Conservation (phyloP, 2,329 filamentous ascomycete species). For the Massarina eburnea region DNA sequence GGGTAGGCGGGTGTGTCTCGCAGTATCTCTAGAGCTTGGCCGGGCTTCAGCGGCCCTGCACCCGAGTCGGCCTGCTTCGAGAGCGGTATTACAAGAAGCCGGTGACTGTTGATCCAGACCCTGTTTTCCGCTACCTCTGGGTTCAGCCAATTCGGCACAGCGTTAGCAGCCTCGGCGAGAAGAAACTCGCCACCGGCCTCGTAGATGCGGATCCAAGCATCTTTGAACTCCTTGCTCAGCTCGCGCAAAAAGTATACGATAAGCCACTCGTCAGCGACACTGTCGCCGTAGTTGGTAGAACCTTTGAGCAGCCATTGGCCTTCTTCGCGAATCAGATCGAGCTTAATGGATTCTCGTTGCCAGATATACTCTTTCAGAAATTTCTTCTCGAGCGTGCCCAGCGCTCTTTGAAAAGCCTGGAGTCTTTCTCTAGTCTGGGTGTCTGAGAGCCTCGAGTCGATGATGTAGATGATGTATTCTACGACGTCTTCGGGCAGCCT, state of each 20-base stretch:
- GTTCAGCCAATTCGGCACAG: slow-evolving; percentile 85
- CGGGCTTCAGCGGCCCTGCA: slow-evolving; percentile 55
- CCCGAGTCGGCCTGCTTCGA: slow-evolving; percentile 29
- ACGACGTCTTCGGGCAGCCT: slow-evolving; percentile 79
- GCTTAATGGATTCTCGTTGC: slow-evolving; percentile 81
- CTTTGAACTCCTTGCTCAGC: slow-evolving; percentile 70
- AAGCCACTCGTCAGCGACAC: slow-evolving; percentile 96
- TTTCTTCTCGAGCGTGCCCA: slow-evolving; percentile 62
- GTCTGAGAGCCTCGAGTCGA: slow-evolving; percentile 59
- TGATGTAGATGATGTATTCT: slow-evolving; percentile 77
- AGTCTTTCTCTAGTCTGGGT: slow-evolving; percentile 65
- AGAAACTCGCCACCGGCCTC: slow-evolving; percentile 96
- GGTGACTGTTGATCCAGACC: slow-evolving; percentile 82
- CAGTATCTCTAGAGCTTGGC: slow-evolving; percentile 66
- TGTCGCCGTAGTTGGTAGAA: slow-evolving; percentile 85
- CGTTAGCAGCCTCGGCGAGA: slow-evolving; percentile 87
- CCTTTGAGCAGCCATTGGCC: slow-evolving; percentile 68
- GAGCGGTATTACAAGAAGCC: slow-evolving; percentile 72
- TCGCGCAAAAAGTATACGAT: slow-evolving; percentile 87
- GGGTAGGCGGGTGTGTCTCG: slow-evolving; percentile 58
- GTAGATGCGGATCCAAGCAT: slow-evolving; percentile 78
- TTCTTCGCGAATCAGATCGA: slow-evolving; percentile 63
- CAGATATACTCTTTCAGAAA: slow-evolving; percentile 88
- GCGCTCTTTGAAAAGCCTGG: slow-evolving; percentile 71
- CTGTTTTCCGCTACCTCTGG: slow-evolving; percentile 87